Base-by-base conservation (phyloP, 352 stramenopile species). In the Globisporangium mamillatum region DNA sequence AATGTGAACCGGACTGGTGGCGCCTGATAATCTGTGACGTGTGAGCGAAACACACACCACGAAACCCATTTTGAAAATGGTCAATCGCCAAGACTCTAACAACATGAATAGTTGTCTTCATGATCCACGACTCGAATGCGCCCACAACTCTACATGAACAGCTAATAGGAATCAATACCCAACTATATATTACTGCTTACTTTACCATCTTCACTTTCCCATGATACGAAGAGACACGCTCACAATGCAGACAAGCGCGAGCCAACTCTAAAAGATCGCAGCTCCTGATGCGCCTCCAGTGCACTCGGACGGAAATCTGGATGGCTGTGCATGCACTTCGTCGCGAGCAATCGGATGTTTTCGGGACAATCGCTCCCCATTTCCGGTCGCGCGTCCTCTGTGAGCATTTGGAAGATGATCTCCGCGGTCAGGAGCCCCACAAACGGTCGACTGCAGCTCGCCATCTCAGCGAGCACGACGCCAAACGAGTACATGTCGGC, bases 401-500 rank as follows among this genome's bases (percentile, higher is more conserved):
- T 22, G 7, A 56, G 44, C 53, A 93, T 81, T 76, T 89, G 89
- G 27, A 94, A 76, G 44, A 88, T 82, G 32, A 94, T 84, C 24
- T 86, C 71, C 3, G 81, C 77, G 58, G 89, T 94, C 60, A 77
- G 85, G 29, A 89, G 71, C 22, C 82, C 82, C 3, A 89, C 81
- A 53, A 92, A 92, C 14, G 84, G 82, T 66, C 88, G 83, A 36
- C 70, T 60, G 62, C 80, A 86, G 52, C 81, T 94, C 25, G 79
- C 75, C 55, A 95, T 63, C 75, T 95, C 88, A 1, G 83, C 85
- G 50, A 95, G 63, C 24, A 95, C 81, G 2, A 94, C 84, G 20
- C 88, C 88, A 63, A 95, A 93, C 53, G 88, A 95, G 73, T 95
- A 95, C 22, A 95, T 91, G 65, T 95, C 88, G 5, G 88, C 86